Conservation (phyloP, 1,284 basidiomycete species). For the Violaceomyces palustris region DNA sequence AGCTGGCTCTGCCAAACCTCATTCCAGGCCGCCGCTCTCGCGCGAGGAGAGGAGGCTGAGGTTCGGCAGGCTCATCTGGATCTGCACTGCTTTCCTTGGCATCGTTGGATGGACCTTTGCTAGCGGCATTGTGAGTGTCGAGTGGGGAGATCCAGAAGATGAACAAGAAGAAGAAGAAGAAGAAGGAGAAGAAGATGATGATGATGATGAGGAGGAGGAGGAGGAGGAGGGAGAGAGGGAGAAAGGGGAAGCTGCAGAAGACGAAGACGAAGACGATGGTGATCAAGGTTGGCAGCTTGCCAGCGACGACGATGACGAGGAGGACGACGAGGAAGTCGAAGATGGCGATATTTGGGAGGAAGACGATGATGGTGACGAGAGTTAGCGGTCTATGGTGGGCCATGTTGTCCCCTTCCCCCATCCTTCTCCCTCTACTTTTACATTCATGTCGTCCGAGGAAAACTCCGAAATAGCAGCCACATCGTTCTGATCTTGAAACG, state of each 20-base stretch:
- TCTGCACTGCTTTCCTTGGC: constrained; percentile 32
- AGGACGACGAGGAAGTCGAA: constrained; percentile 6
- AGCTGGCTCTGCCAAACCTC: neutral
- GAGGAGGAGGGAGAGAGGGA: constrained; percentile 5
- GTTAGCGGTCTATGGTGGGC: neutral
- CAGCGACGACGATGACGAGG: constrained; percentile 5
- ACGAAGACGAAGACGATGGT: constrained; percentile 13
- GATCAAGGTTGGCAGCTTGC: too few relatives aligned
- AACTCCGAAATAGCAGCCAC: too few relatives aligned
- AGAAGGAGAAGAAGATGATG: neutral
- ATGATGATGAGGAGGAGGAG: constrained; percentile 7
- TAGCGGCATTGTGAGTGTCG: constrained; percentile 41
- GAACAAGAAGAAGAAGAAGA: neutral
- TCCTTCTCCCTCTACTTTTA: too few relatives aligned
- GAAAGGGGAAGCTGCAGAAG: neutral
- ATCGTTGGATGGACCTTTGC: constrained; percentile 35
- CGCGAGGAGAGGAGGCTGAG: constrained; percentile 17
- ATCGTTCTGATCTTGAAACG: too few relatives aligned
- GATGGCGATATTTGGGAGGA: constrained; percentile 6
- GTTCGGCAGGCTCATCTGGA: constrained; percentile 30
- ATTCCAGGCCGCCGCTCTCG: neutral
- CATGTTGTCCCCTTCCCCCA: too few relatives aligned
- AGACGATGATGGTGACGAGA: constrained; percentile 10
- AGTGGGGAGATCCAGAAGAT: constrained; percentile 6
- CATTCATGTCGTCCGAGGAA: too few relatives aligned